phyloP scores from a whole-genome alignment of 2,329 filamentous ascomycete genomes.

The Plectosphaerella sp. region DNA sequence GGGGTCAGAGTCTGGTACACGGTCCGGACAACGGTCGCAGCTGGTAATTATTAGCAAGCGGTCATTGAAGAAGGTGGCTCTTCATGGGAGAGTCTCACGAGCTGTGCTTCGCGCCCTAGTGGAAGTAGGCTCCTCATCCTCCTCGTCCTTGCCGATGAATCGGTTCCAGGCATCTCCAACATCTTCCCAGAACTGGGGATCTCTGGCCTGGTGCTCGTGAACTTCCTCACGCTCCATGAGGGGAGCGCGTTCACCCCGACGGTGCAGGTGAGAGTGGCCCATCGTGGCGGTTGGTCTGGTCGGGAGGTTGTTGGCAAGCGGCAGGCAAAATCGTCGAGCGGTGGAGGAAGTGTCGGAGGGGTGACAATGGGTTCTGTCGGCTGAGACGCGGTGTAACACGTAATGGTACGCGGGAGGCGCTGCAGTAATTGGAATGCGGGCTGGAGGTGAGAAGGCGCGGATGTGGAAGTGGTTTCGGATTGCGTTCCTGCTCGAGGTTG shows the following conservation, averaged over 20 bases:
- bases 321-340: constrained; percentile 1
- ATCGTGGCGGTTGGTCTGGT: constrained; percentile 2
- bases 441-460: not conserved
- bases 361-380: too few relatives aligned
- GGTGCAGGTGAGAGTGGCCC: constrained; percentile 7
- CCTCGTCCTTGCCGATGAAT: constrained; percentile 2
- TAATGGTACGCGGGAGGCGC: not conserved
- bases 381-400: not conserved
- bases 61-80: not conserved
- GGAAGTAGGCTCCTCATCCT: constrained; percentile 1
- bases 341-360: too few relatives aligned
- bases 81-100: constrained; percentile 4
- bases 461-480: not conserved
- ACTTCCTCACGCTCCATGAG: not conserved
- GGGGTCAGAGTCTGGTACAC: constrained; percentile 36
- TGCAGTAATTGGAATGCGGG: not conserved
- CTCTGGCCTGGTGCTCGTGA: constrained; percentile 9
- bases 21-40: constrained; percentile 25
- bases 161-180: constrained; percentile 6
- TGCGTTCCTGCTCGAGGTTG: not conserved
- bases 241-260: not conserved
- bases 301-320: constrained; percentile 3
- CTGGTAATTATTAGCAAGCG: not conserved
- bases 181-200: constrained; percentile 9
- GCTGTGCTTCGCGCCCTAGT: not conserved